Evolutionary conservation across 495 filamentous ascomycete species (phyloP).

Genomic region (Bryoglossum gracile): DNA sequence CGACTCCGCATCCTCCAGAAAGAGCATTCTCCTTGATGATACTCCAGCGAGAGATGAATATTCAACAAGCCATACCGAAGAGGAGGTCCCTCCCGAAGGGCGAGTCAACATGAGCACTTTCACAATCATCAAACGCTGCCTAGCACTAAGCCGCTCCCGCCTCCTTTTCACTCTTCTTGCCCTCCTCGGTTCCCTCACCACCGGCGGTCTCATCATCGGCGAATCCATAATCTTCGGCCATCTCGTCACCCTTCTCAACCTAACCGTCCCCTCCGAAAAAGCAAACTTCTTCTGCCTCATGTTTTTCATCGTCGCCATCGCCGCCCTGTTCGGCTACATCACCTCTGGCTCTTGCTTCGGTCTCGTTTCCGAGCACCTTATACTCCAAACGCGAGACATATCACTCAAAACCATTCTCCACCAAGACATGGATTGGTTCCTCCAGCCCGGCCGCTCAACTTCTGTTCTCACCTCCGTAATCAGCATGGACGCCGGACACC

Average conservation of each 20-base stretch:
- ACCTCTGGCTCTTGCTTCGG: slow-evolving; percentile 44
- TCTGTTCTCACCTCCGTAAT: slow-evolving; percentile 41
- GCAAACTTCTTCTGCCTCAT: slow-evolving; percentile 46
- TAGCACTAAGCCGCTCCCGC: slow-evolving; percentile 8
- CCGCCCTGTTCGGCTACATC: slow-evolving; percentile 47
- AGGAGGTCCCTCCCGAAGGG: background rate
- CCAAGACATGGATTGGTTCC: slow-evolving; percentile 49
- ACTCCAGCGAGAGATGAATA: too few relatives aligned
- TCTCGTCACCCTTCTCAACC: slow-evolving; percentile 31
- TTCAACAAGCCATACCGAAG: background rate
- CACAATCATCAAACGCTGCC: slow-evolving; percentile 13
- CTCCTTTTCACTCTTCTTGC: slow-evolving; percentile 21
- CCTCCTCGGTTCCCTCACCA: slow-evolving; percentile 25
- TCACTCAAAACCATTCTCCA: slow-evolving; percentile 45
- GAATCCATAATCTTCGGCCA: slow-evolving; percentile 49
- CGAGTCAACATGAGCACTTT: slow-evolving; percentile 2
- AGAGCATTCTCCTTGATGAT: background rate
- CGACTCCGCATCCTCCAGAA: background rate
- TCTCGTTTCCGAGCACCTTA: slow-evolving; percentile 45
- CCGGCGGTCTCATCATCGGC: slow-evolving; percentile 42
- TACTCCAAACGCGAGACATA: slow-evolving; percentile 41
- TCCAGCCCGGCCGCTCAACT: slow-evolving; percentile 40
- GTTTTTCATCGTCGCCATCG: slow-evolving; percentile 49
- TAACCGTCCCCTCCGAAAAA: slow-evolving; percentile 22
- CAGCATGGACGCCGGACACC: slow-evolving; percentile 41